Base-by-base conservation (phyloP, 164 flowering plant genomes). In the Sextonia rubra region DNA sequence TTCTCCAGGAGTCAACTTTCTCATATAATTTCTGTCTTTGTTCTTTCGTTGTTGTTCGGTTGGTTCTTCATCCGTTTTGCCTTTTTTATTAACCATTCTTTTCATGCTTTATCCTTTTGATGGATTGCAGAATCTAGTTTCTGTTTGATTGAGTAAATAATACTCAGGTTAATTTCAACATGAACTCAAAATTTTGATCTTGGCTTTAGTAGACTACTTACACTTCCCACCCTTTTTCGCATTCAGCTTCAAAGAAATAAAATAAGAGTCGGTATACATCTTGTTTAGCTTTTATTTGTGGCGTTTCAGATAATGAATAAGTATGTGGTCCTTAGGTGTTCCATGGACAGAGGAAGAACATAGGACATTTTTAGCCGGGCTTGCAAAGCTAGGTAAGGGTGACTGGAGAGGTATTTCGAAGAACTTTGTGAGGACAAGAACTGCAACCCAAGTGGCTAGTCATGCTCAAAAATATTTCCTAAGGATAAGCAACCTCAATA, bases 281-380 rank as follows among this genome's bases (percentile, higher is more conserved):
- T 52, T 52, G 58, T 52, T 52, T 20, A 15, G 58, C n/a, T 20
- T 52, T 52, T 61, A 24, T 23, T 61, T 61, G 23, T 52, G 58
- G 17, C 2, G 4, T 20, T 61, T 11, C 27, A 12, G 12, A 25
- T 61, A 61, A 24, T 24, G 26, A 61, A 61, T 25, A 12, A 61
- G 20, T 32, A 61, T 61, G 25, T 20, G 11, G 55, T 44, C 14
- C 3, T 61, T 71, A 93, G 98, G 97, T 72, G 88, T 86, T 63
- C 87, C 94, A 26, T 93, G 98, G 98, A 90, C 94, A 65, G 97
- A 85, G 76, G 91, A 86, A 72, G 98, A 93, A 77, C 98, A 93
- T 77, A 70, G 83, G 60, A 79, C 73, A 64, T 93, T 93, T 69
- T 79, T 93, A 26, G 67, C 80, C 0, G 98, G 98, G 69, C 86